Base-by-base conservation (phyloP, 2,329 filamentous ascomycete genomes). In the Tympanopsis confertula region DNA sequence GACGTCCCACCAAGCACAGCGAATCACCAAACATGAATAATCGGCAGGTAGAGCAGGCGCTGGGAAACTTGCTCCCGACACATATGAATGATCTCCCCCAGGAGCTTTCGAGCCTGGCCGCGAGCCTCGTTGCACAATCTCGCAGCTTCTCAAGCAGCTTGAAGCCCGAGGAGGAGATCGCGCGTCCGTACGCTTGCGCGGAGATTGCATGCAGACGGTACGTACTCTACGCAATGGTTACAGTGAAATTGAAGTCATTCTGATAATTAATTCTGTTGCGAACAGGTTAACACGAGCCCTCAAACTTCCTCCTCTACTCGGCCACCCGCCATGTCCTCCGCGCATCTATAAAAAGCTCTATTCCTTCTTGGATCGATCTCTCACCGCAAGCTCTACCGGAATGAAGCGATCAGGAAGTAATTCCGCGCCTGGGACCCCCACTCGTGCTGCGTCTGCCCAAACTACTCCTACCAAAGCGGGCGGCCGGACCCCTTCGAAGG, bases 151-250 rank as follows among this genome's bases (percentile, higher is more conserved):
- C 30, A 17, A 17, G 10, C 12, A 33, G 30, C 30, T 17, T 33
- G 10, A 33, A 33, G 30, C 30, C 30, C 15, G 30, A 33, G 17
- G 30, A 33, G 30, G 30, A 33, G 30, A 33, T 33, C 15, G 30
- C 30, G 15, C 30, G 30, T 10, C 30, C 30, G 12, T 33, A 33
- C 17, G 30, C 30, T 18, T 33, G 30, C 17, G 30, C 30, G 7
- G 30, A 33, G 30, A 33, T 33, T 18, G 30, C 30, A 12, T 33
- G 30, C 30, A 10, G 30, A 17, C 10, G 30, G 30, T 33, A 26
- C n/a, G 22, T n/a, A 10, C 7, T n/a, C n/a, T n/a, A n/a, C n/a
- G n/a, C n/a, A n/a, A n/a, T n/a, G n/a, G n/a, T n/a, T n/a, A n/a
- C n/a, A n/a, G n/a, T n/a, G n/a, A n/a, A n/a, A n/a, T n/a, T n/a